Conservation (phyloP, 768 basidiomycete genomes). For the Phaffia australis region DNA sequence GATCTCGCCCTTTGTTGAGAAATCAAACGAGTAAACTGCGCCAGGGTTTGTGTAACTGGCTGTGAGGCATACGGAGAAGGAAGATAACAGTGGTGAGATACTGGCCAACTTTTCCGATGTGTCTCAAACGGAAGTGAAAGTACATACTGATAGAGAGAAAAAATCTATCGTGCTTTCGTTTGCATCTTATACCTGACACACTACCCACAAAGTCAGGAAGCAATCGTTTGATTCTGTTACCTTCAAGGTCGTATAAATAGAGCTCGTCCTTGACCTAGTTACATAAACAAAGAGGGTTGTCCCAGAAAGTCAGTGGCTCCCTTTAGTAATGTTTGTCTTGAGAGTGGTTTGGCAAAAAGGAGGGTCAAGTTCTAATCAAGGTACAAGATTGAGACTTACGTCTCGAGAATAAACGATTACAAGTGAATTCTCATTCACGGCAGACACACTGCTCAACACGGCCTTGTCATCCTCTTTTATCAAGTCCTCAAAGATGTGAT, state of each 20-base stretch:
- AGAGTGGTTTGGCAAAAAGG: neutral
- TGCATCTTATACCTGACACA: conserved; percentile 44
- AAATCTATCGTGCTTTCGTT: conserved; percentile 50
- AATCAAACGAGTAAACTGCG: conserved; percentile 54
- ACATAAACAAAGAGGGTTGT: conserved; percentile 10
- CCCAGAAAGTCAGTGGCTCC: neutral
- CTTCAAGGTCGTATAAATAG: conserved; percentile 54
- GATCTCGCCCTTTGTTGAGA: conserved; percentile 32
- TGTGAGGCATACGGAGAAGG: neutral
- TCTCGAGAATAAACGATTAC: conserved; percentile 60
- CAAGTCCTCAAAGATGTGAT: conserved; percentile 46
- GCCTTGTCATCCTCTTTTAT: conserved; percentile 61
- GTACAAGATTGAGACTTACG: conserved; percentile 40
- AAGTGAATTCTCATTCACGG: conserved; percentile 50
- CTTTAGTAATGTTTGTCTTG: neutral
- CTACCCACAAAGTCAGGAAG: conserved; percentile 60
- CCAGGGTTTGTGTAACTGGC: conserved; percentile 62
- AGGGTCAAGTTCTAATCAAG: neutral
- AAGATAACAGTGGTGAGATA: neutral
- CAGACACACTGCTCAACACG: conserved; percentile 46
- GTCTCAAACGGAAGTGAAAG: conserved; percentile 37
- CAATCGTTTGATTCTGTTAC: conserved; percentile 48
- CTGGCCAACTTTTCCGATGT: neutral
- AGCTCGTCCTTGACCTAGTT: conserved; percentile 67
- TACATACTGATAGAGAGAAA: conserved; percentile 41